These are phyloP conservation scores for Starmerella apis DNA, from an alignment of 805 yeast genomes.

Conservation along the genomic window DNA sequence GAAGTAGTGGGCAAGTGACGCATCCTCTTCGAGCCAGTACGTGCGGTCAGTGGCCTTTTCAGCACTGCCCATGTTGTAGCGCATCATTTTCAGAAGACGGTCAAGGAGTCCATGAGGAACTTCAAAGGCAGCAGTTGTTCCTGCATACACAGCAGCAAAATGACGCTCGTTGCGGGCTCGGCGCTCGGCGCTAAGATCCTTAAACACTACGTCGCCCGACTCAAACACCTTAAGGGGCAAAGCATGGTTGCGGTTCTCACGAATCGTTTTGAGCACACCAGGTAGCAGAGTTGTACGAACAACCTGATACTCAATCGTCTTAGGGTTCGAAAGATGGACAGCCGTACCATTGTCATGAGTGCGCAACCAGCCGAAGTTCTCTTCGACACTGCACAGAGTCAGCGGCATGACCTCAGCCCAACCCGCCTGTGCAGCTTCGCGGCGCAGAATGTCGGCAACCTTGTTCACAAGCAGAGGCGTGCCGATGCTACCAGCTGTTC, in stretches of 20 bases:
- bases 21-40: conserved; percentile 34
- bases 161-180: conserved; percentile 85
- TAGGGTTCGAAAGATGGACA: conserved; percentile 89
- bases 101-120: conserved; percentile 88
- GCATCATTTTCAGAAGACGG: conserved; percentile 89
- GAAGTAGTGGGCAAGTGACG: conserved; percentile 55
- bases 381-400: conserved; percentile 92
- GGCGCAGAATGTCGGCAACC: conserved; percentile 78
- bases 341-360: conserved; percentile 56
- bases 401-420: conserved; percentile 94
- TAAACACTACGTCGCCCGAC: conserved; percentile 86
- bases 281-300: conserved; percentile 92
- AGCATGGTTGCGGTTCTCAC: conserved; percentile 91
- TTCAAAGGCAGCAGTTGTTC: conserved; percentile 93
- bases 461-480: conserved; percentile 85
- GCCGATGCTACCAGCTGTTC: conserved; percentile 67
- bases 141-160: conserved; percentile 90
- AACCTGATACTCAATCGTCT: conserved; percentile 92
- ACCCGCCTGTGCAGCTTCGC: conserved; percentile 86
- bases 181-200: conserved; percentile 70
- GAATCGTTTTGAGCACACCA: conserved; percentile 87
- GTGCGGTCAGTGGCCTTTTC: conserved; percentile 62
- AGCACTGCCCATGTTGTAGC: conserved; percentile 62
- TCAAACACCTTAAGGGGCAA: conserved; percentile 93
- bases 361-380: conserved; percentile 81